Evolutionary conservation across 345 rosid species (phyloP), one percentile per base, ranked within the genome.

Genomic region (Salix caprea): DNA sequence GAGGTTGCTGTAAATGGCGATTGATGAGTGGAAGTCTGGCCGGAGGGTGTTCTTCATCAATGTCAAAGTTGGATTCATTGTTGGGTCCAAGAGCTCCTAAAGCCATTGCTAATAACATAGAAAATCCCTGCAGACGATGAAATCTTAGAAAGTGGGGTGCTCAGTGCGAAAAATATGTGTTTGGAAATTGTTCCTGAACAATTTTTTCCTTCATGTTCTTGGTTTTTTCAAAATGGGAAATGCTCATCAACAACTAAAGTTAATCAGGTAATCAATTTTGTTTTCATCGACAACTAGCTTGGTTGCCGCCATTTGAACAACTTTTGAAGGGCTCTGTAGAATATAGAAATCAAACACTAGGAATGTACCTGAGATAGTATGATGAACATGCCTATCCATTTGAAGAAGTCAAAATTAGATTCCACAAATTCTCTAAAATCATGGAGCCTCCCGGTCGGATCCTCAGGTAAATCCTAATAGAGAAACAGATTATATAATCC

Each of bases 381-480:
- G 9, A 87, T 70, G 36, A 82, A 37, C 56, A 87, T 40, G 64
- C 78, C 84, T 71, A 87, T 82, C 88, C 87, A 84, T 82, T 83
- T 77, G 79, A 78, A 87, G 78, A 72, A 36, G 73, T 88, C 82
- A 14, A 77, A 60, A 71, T 90, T 87, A 0, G 90, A 84, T 60
- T 84, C n/a, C 37, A 90, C 86, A 68, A 87, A 88, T 19, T 84
- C 79, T 76, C 79, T 77, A 66, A 88, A 86, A 77, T 86, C 87
- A 24, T 77, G 84, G 62, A 90, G 79, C 69, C 88, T 88, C 30
- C 89, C 90, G 0, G 89, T 90, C 34, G 86, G 89, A 81, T 90
- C 93, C 72, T 86, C 86, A 0, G 93, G 93, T 39, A 89, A 76
- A 85, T 89, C 93, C 91, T 89, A 77, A 66, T 15, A 36, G 13